phyloP scores from a whole-genome alignment of 2,329 filamentous ascomycete species.

The Neopestalotiopsis rosae region DNA sequence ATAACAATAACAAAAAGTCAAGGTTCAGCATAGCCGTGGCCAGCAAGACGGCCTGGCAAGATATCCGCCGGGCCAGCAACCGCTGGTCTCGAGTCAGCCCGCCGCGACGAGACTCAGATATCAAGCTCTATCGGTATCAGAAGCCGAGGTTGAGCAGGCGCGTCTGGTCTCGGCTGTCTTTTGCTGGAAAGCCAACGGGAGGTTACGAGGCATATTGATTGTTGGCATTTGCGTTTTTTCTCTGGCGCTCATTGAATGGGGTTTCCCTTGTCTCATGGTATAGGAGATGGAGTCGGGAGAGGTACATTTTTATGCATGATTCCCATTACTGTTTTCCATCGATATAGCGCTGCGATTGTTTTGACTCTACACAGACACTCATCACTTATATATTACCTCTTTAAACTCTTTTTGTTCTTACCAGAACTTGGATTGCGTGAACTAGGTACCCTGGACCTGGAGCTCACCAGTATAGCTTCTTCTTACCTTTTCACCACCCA shows the following conservation, averaged over 20 bases:
- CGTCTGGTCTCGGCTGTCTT: conserved; percentile 7
- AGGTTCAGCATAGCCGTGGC: conserved; percentile 6
- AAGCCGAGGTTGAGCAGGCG: conserved; percentile 1
- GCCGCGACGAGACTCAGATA: neutral
- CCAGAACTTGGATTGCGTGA: too few relatives aligned
- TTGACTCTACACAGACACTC: neutral
- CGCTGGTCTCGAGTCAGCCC: conserved; percentile 4
- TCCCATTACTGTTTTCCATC: neutral
- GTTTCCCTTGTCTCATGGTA: neutral
- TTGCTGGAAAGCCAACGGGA: neutral
- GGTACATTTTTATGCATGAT: neutral
- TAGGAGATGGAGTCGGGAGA: neutral
- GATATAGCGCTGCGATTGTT: neutral
- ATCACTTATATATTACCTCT: neutral
- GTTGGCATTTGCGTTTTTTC: neutral
- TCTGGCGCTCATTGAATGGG: neutral
- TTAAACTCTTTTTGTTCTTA: neutral
- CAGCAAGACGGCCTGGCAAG: conserved; percentile 9
- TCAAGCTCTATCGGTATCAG: neutral
- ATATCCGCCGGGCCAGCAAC: conserved; percentile 7
- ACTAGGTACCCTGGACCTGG: too few relatives aligned
- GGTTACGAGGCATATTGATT: conserved; percentile 5
- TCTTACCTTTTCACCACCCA: too few relatives aligned
- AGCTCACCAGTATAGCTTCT: too few relatives aligned
- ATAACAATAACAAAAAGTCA: neutral